phyloP scores from a whole-genome alignment of 805 yeast species.

The Yarrowia yakushimensis region DNA sequence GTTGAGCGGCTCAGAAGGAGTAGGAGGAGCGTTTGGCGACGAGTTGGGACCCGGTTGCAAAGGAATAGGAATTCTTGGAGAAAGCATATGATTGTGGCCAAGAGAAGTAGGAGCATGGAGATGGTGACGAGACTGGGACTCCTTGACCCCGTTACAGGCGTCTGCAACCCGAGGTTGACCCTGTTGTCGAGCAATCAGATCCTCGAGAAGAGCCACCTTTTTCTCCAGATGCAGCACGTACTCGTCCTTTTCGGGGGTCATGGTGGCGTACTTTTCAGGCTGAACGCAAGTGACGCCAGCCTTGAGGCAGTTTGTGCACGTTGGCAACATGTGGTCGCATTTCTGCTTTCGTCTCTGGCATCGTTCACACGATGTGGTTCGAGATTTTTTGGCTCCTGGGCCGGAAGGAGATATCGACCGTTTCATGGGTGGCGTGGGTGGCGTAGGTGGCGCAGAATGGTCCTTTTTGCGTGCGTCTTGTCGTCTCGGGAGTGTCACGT shows the following conservation, averaged over 20 bases:
- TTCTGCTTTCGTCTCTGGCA: conserved; percentile 35
- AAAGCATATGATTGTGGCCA: not conserved
- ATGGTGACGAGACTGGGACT: not conserved
- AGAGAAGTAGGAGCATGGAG: not conserved
- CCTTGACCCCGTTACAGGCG: not conserved
- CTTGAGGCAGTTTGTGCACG: conserved; percentile 63
- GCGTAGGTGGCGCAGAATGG: not conserved
- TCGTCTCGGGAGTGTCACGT: not conserved
- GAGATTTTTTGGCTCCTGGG: conserved; percentile 26
- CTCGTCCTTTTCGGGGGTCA: conserved; percentile 49
- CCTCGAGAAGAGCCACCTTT: conserved; percentile 51
- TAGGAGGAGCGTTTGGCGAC: not conserved
- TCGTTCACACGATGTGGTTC: conserved; percentile 34
- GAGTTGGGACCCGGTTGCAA: not conserved
- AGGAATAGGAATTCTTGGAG: conserved; percentile 8
- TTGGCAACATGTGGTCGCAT: conserved; percentile 63
- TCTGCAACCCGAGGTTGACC: not conserved
- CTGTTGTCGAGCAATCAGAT: conserved; percentile 32
- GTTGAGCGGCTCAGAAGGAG: not conserved
- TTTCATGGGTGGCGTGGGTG: not conserved
- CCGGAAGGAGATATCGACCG: conserved; percentile 18
- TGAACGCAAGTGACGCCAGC: conserved; percentile 61
- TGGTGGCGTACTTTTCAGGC: conserved; percentile 55
- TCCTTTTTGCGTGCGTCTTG: not conserved
- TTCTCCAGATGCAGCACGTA: conserved; percentile 57